Base-by-base conservation (phyloP, 192 early-diverging fungal species). In the Pilobolus umbonatus region DNA sequence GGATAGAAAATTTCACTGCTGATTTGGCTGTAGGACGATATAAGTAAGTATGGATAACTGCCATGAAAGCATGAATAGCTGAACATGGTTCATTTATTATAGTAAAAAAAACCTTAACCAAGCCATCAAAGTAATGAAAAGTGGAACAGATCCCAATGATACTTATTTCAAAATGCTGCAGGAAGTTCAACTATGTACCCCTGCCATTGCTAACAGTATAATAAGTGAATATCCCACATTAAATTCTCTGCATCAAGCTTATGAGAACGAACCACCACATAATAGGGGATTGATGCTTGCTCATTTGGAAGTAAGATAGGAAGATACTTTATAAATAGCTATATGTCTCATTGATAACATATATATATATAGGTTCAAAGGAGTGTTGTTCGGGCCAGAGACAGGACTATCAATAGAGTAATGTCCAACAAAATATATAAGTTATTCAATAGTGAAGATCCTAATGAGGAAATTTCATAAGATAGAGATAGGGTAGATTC, bases 351-450 rank as follows among this genome's bases (percentile, higher is more conserved):
- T 47, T 61, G 12, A 42, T 7, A n/a, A n/a, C n/a, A n/a, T 30
- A 21, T 26, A 38, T 30, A 4, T 48, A 17, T 34, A 32, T 54
- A 64, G 57, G 56, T 62, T 3, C 34, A 62, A 39, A 26, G 57
- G n/a, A 45, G 36, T 46, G 49, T 51, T 5, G 24, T 72, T 19
- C 40, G 49, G 17, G 39, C 54, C 0, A 59, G 73, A 31, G 47
- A 58, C 14, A 50, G 54, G n/a, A 43, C 29, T 0, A 46, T 80
- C 1, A 74, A 72, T 30, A 70, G 48, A 24, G 22, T 63, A 4
- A 59, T 77, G 31, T 80, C 78, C 1, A 73, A 63, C 12, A 68
- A 69, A 24, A 60, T 80, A 1, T 69, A 73, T 44, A 65, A 62
- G 22, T 64, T 77, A 11, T 73, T 80, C 43, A 80, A 68, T 60